These are phyloP conservation scores for Exophiala alcalophila DNA, from an alignment of 2,329 filamentous ascomycete genomes.

Conservation along the genomic window DNA sequence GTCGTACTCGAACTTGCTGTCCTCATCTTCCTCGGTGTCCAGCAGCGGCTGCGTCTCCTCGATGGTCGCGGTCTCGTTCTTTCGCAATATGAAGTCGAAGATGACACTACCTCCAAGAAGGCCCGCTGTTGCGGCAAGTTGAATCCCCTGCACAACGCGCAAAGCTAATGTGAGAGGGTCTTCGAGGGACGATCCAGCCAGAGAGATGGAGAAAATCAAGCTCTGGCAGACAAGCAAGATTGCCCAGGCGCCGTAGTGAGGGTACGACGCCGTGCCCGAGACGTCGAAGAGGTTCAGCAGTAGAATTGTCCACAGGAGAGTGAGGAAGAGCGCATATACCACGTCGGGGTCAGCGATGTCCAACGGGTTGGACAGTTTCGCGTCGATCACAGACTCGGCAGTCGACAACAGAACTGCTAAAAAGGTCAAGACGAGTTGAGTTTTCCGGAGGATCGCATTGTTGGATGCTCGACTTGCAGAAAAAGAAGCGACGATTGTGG, in stretches of 20 bases:
- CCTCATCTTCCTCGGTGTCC: slow-evolving; percentile 40
- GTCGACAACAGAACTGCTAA: slow-evolving; percentile 5
- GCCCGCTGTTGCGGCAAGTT: slow-evolving; percentile 28
- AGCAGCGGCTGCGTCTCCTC: slow-evolving; percentile 37
- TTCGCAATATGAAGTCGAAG: not conserved
- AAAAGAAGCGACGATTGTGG: slow-evolving; percentile 6
- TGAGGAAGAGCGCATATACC: slow-evolving; percentile 19
- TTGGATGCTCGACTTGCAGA: not conserved
- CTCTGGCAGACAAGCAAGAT: slow-evolving; percentile 58
- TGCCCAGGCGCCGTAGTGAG: slow-evolving; percentile 62
- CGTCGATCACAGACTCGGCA: slow-evolving; percentile 7
- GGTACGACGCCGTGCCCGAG: slow-evolving; percentile 57
- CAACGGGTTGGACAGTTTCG: slow-evolving; percentile 4
- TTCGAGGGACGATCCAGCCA: not conserved
- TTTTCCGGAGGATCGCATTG: slow-evolving; percentile 3
- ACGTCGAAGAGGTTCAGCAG: slow-evolving; percentile 54
- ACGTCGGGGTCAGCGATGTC: slow-evolving; percentile 16
- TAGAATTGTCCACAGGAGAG: slow-evolving; percentile 55
- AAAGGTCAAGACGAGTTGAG: slow-evolving; percentile 1
- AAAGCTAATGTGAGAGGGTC: not conserved
- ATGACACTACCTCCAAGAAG: slow-evolving; percentile 3
- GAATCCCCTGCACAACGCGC: slow-evolving; percentile 1
- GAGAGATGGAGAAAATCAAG: slow-evolving; percentile 5
- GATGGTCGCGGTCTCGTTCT: slow-evolving; percentile 1
- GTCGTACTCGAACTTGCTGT: slow-evolving; percentile 51